These are phyloP conservation scores for Scleromitrula shiraiana DNA, from an alignment of 2,329 filamentous ascomycete species.

Conservation along the genomic window DNA sequence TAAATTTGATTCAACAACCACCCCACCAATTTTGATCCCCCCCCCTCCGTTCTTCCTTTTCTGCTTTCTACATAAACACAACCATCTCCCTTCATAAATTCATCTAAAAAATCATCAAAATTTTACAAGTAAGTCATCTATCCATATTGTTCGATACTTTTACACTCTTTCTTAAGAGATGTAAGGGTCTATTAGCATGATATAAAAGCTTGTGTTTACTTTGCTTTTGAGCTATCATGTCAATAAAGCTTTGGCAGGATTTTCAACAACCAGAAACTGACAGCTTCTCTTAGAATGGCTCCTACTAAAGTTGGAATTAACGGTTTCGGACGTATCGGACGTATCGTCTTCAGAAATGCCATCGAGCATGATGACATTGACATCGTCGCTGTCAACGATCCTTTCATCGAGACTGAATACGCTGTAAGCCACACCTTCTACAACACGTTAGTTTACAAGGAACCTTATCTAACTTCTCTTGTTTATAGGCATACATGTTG, in stretches of 20 bases:
- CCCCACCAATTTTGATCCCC: conserved; percentile 11
- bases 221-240: background rate
- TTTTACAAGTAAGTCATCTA: conserved; percentile 17
- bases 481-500: conserved; percentile 87
- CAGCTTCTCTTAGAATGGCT: conserved; percentile 36
- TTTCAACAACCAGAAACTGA: conserved; percentile 16
- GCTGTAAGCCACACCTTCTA: conserved; percentile 60
- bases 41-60: conserved; percentile 13
- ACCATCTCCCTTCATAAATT: conserved; percentile 1
- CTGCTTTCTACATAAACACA: conserved; percentile 16
- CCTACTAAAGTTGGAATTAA: conserved; percentile 85
- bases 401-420: conserved; percentile 97
- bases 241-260: conserved; percentile 10
- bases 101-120: conserved; percentile 9
- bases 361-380: conserved; percentile 83
- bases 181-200: too few relatives aligned
- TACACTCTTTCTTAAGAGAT: background rate
- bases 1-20: conserved; percentile 10
- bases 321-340: conserved; percentile 99
- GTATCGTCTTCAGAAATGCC: conserved; percentile 98
- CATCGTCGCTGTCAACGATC: conserved; percentile 96
- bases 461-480: conserved; percentile 14
- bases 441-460: background rate
- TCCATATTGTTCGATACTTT: background rate
- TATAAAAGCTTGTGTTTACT: conserved; percentile 9